Base-by-base conservation (phyloP, 306 rosid genomes). In the Casuarina cunninghamiana region DNA sequence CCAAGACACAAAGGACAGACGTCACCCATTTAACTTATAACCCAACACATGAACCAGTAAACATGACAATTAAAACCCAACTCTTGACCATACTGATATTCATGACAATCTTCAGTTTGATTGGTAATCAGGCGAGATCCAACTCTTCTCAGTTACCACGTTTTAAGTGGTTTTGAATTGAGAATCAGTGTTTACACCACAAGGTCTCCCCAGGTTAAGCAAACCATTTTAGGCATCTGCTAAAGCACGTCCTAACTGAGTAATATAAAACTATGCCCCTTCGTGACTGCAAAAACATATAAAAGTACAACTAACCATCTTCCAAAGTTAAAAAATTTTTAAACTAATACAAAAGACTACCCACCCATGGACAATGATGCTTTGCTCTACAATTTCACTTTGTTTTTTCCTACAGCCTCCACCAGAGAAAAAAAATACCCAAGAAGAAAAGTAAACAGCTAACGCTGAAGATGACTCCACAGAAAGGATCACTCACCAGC, bases 401-500 rank as follows among this genome's bases (percentile, higher is more conserved):
- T 26, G 5, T 48, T 10, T 48, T 48, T 44, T 48, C 11, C 51
- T 48, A 10, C 13, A 2, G 51, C 51, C 51, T 48, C 51, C 51
- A 48, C 51, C 51, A 44, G 51, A 9, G 13, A 9, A 48, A 10
- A 48, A 2, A 10, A 48, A 2, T 26, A 26, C 32, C 32, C 32
- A 48, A 9, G 51, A 10, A 48, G 3, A 55, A 19, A 19, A 19
- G 26, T 3, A 54, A 54, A 63, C 38, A 44, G 38, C 21, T 49
- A 50, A 37, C 13, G 1, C 15, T 12, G 15, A 45, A 49, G 21
- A 35, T 13, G 43, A 35, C 58, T 19, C 11, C 48, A 73, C 2
- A 4, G 57, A 73, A 45, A 80, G 44, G n/a, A 69, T 45, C 78
- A 86, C 95, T 48, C 86, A 94, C 98, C 90, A 89, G 90, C 57